These are phyloP conservation scores for Groenewaldozyma tartarivorans DNA, from an alignment of 805 yeast species.

Conservation along the genomic window DNA sequence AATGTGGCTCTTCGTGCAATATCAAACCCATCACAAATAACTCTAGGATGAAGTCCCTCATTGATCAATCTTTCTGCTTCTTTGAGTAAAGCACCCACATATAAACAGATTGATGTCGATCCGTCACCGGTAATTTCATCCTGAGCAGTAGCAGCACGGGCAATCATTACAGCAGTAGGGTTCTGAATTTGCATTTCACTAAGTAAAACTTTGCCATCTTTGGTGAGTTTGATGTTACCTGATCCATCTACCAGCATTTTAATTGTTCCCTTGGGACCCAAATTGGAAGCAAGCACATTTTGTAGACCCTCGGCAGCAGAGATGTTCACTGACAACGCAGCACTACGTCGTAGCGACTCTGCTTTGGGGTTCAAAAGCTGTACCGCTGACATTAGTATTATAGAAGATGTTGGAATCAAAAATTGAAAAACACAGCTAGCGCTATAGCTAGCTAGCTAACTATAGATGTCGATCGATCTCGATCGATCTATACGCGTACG, in stretches of 20 bases:
- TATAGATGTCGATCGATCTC: no score
- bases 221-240: slow-evolving; percentile 89
- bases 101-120: slow-evolving; percentile 87
- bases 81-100: slow-evolving; percentile 88
- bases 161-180: slow-evolving; percentile 80
- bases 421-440: no score
- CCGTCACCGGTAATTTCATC: slow-evolving; percentile 99
- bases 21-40: slow-evolving; percentile 92
- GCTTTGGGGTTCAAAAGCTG: slow-evolving; percentile 96
- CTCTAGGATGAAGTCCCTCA: slow-evolving; percentile 95
- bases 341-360: slow-evolving; percentile 89
- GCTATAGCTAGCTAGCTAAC: no score
- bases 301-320: slow-evolving; percentile 96
- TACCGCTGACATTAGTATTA: slow-evolving; percentile 27
- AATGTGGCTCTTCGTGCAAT: slow-evolving; percentile 70
- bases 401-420: background rate
- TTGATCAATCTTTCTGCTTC: slow-evolving; percentile 87
- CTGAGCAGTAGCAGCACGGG: slow-evolving; percentile 97
- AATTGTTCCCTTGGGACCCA: slow-evolving; percentile 95
- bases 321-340: slow-evolving; percentile 90
- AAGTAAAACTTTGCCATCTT: slow-evolving; percentile 90
- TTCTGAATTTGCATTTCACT: slow-evolving; percentile 95
- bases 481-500: background rate
- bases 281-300: slow-evolving; percentile 78
- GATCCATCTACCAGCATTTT: slow-evolving; percentile 96